Evolutionary conservation across 2,329 filamentous ascomycete genomes (phyloP), one percentile per base, ranked within the genome.

Genomic region (Aspergillus fumigatus): DNA sequence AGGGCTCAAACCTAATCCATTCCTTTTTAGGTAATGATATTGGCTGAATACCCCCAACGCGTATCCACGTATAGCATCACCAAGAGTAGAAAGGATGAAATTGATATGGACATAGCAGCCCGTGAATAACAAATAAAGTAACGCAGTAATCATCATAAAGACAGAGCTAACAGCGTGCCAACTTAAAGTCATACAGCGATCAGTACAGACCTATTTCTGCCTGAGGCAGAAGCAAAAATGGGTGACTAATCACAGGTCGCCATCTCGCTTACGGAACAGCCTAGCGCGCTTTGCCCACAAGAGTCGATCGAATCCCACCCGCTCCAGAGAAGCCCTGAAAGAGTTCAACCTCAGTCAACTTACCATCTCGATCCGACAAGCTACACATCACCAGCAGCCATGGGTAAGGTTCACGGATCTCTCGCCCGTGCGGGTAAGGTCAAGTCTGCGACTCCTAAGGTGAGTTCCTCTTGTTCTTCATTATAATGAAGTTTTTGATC

Each of bases 351-450:
- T 53, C 56, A 54, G 55, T 58, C 60, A 61, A 61, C 58, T 59
- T 57, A 60, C 57, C 62, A 59, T 60, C 53, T 61, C 58, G 50
- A 62, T 53, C 54, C 59, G 58, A 60, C 62, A 62, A 62, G 55
- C 58, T 58, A 61, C 50, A 56, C 67, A 72, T 65, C 68, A 77
- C 72, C 75, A 79, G 76, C 81, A 81, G 89, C 79, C 80, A 92
- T 93, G 89, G 89, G 89, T 83, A 93, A 93, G 84, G 89, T 93
- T 80, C 90, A 93, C 88, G 90, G 90, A 79, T 94, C 90, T 77
- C 88, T 94, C 81, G 90, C 90, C 79, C 90, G 90, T 91, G 90
- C 90, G 82, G 91, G 91, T 84, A 96, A 96, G 86, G 92, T 96
- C 87, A 95, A 96, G 89, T 93, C 90, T 82, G 90, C 93, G 61